phyloP scores from a whole-genome alignment of 176 grass and related monocot species.

The Puccinellia tenuiflora region DNA sequence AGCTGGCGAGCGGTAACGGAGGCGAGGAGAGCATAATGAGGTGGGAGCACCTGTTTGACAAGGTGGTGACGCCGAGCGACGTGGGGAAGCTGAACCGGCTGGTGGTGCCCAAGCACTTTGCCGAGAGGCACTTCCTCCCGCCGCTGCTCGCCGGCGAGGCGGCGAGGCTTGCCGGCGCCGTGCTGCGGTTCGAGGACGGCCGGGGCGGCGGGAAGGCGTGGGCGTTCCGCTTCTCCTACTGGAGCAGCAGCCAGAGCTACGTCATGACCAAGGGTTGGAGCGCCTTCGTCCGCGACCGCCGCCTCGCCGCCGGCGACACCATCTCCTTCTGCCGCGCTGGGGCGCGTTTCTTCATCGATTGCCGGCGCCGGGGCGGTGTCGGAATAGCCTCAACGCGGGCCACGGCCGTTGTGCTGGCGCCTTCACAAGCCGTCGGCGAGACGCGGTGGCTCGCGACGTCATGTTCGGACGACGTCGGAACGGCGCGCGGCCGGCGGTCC shows the following conservation, averaged over 20 bases:
- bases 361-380: background rate
- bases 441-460: background rate
- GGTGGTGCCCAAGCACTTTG: constrained; percentile 59
- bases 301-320: background rate
- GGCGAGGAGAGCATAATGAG: background rate
- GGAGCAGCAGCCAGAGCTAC: constrained; percentile 99
- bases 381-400: background rate
- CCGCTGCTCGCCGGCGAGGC: constrained; percentile 2
- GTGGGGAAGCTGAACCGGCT: constrained; percentile 96
- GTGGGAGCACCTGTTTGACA: constrained; percentile 96
- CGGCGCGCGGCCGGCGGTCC: background rate
- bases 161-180: constrained; percentile 7
- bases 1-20: background rate
- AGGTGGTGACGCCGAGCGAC: constrained; percentile 95
- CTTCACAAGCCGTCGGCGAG: background rate
- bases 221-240: constrained; percentile 96
- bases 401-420: background rate
- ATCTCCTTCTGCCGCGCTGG: constrained; percentile 42
- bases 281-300: constrained; percentile 54
- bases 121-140: constrained; percentile 44
- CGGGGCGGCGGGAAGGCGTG: background rate
- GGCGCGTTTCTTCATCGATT: constrained; percentile 33
- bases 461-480: background rate
- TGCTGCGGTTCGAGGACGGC: constrained; percentile 48
- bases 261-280: constrained; percentile 99